Base-by-base conservation (phyloP, 2,329 filamentous ascomycete genomes). In the Penicillium paneum region DNA sequence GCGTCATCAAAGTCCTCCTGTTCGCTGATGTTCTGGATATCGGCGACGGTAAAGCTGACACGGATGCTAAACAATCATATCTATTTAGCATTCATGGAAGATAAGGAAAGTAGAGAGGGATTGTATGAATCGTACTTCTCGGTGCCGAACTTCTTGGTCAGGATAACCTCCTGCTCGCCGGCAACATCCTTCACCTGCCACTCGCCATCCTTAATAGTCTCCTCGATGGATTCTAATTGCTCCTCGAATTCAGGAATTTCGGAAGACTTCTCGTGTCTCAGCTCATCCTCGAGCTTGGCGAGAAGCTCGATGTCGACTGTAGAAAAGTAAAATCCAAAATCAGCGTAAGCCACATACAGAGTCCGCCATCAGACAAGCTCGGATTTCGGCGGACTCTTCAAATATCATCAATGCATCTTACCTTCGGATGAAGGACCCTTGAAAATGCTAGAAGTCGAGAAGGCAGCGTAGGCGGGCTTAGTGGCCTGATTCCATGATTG, bases 151-250 rank as follows among this genome's bases (percentile, higher is more conserved):
- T 83, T 87, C 69, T 92, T 88, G 57, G 85, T 88, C 63, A 99
- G 82, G 68, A 88, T 81, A 64, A 99, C 89, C 65, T 96, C 91
- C 78, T 97, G 90, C 74, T 91, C 83, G 59, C 94, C 94, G 28
- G 87, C 81, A 31, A 81, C 84, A 75, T 99, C 94, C 68, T 90
- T 80, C 58, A 87, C 73, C 78, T 93, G 81, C 75, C 91, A 99
- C 38, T 87, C 83, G 69, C 87, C 87, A 78, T 90, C 93, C 70
- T 93, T 86, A 44, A 97, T 77, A 77, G 94, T 97, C 71, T 94
- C 89, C 77, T 91, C 88, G 76, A 95, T 97, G 73, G 94, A 90
- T 77, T 91, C 87, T 74, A 97, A 83, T 72, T 87, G 89, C 60
- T 85, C 81, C 38, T 91, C 88, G 62, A 89, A 77, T 61, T 89